Conservation (phyloP, 2,329 filamentous ascomycete species). For the Alternaria alternata region DNA sequence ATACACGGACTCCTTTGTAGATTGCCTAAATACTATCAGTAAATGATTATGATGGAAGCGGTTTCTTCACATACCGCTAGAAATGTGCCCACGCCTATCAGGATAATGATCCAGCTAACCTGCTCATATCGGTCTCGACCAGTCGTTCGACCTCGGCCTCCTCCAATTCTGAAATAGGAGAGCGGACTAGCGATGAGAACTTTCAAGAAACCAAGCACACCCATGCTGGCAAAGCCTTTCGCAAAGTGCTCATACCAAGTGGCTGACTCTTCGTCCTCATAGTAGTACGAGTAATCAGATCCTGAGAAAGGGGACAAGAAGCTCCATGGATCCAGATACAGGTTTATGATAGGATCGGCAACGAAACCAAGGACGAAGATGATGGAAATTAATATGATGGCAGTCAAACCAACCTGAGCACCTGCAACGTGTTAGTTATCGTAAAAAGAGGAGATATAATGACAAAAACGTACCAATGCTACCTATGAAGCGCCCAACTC, state of each 20-base stretch:
- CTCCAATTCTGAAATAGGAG: constrained; percentile 74
- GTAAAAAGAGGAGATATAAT: not conserved
- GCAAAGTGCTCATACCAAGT: constrained; percentile 85
- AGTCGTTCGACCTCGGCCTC: constrained; percentile 66
- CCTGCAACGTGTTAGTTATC: constrained; percentile 40
- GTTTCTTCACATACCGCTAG: constrained; percentile 67
- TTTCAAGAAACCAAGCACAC: constrained; percentile 85
- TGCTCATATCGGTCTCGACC: constrained; percentile 81
- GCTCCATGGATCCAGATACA: constrained; percentile 78
- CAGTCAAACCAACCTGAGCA: constrained; percentile 74
- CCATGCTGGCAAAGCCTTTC: constrained; percentile 90
- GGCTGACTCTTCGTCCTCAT: constrained; percentile 44
- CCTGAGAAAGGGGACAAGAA: constrained; percentile 49
- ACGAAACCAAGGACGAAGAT: constrained; percentile 89
- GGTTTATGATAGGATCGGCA: constrained; percentile 88
- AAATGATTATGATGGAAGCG: not conserved
- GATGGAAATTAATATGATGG: constrained; percentile 72
- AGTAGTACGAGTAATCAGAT: constrained; percentile 35
- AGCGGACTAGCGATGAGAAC: constrained; percentile 77
- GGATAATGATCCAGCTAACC: constrained; percentile 79
- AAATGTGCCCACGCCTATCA: constrained; percentile 82
- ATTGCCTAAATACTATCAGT: constrained; percentile 65
- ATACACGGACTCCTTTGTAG: constrained; percentile 80
- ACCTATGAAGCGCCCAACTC: constrained; percentile 71
- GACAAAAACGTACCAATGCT: constrained; percentile 51